Conservation (phyloP, 1,284 basidiomycete genomes). For the Cystobasidiaceae sp. region DNA sequence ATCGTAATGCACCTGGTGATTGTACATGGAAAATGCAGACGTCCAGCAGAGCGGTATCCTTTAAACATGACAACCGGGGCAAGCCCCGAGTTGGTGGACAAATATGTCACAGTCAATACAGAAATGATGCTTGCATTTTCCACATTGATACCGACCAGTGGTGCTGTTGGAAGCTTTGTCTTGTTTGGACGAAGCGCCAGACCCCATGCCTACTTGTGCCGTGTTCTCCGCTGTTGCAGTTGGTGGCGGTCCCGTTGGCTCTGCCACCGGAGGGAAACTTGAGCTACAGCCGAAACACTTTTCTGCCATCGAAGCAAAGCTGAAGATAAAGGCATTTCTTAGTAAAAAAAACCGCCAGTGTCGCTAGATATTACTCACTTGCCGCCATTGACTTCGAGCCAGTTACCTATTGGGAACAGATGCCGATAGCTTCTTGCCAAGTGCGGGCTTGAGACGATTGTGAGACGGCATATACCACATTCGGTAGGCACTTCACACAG, state of each 20-base stretch:
- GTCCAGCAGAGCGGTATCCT: no score
- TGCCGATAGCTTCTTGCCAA: conserved; percentile 92
- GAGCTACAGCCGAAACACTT: conserved; percentile 30
- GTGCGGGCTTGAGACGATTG: conserved; percentile 96
- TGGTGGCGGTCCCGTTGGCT: conserved; percentile 32
- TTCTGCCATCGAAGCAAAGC: conserved; percentile 37
- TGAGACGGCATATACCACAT: conserved; percentile 92
- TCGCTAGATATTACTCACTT: conserved; percentile 26
- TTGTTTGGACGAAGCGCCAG: conserved; percentile 60
- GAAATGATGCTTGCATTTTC: conserved; percentile 55
- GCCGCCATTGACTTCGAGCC: conserved; percentile 55
- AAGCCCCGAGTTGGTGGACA: conserved; percentile 43
- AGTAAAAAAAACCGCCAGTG: no score
- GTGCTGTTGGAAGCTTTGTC: no score
- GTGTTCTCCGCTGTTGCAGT: conserved; percentile 50
- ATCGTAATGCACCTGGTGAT: no score
- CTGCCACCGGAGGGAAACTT: conserved; percentile 35
- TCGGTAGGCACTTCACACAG: conserved; percentile 98
- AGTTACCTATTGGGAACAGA: conserved; percentile 80
- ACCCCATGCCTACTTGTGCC: conserved; percentile 44
- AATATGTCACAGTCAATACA: conserved; percentile 71
- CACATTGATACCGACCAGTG: conserved; percentile 70
- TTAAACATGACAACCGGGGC: conserved; percentile 41
- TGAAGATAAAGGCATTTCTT: conserved; percentile 21
- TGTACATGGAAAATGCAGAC: no score